Conservation (phyloP, 1,139 yeast species). For the Taphrina flavorubra region DNA sequence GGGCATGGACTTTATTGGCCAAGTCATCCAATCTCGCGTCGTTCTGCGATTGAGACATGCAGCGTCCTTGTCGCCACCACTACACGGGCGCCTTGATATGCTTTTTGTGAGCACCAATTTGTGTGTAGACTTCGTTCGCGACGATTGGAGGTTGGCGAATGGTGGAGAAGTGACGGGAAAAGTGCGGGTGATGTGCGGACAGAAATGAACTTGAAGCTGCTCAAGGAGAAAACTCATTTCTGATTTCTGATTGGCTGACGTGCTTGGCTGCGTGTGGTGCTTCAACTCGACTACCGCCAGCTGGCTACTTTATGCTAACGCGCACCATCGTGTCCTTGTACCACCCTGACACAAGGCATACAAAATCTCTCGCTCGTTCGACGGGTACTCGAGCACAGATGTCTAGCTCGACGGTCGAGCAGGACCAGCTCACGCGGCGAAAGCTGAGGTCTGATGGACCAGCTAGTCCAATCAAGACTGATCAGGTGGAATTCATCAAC, state of each 20-base stretch:
- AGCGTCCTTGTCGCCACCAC: no score
- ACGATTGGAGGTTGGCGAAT: neutral
- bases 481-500: slow-evolving; percentile 5
- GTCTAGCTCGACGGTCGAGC: slow-evolving; percentile 25
- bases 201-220: neutral
- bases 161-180: neutral
- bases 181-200: slow-evolving; percentile 1
- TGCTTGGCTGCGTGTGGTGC: no score
- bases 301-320: neutral
- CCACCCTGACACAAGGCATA: neutral
- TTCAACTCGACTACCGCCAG: no score
- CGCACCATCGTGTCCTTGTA: slow-evolving; percentile 1
- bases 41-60: slow-evolving; percentile 54
- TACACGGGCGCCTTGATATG: no score
- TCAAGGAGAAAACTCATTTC: no score
- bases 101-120: no score
- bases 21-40: slow-evolving; percentile 64
- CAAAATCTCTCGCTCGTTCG: no score
- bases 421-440: slow-evolving; percentile 24
- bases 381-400: neutral
- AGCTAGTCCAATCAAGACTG: slow-evolving; percentile 11
- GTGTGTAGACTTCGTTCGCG: no score
- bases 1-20: slow-evolving; percentile 65
- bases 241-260: no score
- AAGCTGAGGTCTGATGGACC: slow-evolving; percentile 24